Conservation (phyloP, 2,329 filamentous ascomycete species). For the Pseudogymnoascus pannorum region DNA sequence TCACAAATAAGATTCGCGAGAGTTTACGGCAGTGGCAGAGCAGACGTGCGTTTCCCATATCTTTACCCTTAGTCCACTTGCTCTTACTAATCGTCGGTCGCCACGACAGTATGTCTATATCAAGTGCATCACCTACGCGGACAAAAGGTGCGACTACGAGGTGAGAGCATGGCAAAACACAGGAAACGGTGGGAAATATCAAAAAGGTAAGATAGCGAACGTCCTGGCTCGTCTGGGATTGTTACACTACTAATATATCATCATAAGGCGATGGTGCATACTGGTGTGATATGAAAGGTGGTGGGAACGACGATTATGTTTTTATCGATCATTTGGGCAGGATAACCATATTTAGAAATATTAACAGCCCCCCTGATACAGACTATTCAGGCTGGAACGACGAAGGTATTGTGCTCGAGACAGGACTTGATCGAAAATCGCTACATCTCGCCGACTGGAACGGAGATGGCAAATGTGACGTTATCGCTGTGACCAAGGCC, state of each 20-base stretch:
- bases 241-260: no score
- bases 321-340: not conserved
- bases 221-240: no score
- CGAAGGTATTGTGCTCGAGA: not conserved
- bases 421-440: constrained; percentile 22
- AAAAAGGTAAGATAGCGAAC: not conserved
- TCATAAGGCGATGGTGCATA: not conserved
- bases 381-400: not conserved
- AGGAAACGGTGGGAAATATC: not conserved
- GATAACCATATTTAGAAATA: not conserved
- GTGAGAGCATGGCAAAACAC: not conserved
- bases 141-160: not conserved
- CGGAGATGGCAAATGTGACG: constrained; percentile 30
- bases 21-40: not conserved
- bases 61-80: no score
- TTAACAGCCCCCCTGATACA: not conserved
- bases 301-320: not conserved
- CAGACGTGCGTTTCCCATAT: not conserved
- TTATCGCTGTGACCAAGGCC: constrained; percentile 26
- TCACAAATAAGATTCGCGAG: not conserved
- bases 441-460: constrained; percentile 33
- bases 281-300: not conserved
- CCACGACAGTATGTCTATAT: not conserved
- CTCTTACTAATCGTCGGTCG: no score
- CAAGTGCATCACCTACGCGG: not conserved